Percentiles rank a stretch among this genome's conserved stretches.
Conservation (phyloP, 169 alveolate species). For the Plasmodium reichenowi region DNA sequence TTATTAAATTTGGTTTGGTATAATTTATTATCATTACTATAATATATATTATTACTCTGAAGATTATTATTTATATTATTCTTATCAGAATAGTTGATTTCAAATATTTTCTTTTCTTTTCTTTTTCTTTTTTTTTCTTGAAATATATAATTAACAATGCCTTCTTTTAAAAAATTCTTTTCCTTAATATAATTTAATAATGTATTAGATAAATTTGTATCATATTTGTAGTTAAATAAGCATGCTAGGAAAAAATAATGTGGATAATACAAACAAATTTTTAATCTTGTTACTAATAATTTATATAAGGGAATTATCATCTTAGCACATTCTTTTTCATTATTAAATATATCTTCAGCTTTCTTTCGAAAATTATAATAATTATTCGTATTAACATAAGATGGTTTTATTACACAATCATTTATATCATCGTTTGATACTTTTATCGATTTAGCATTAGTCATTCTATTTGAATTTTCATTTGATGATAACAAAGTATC, state of each 20-base stretch:
- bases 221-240: slow-evolving; percentile 51
- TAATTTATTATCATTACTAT: too few relatives aligned
- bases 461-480: too few relatives aligned
- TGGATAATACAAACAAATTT: slow-evolving; percentile 70
- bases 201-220: slow-evolving; percentile 27
- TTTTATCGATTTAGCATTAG: too few relatives aligned
- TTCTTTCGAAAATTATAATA: slow-evolving; percentile 40
- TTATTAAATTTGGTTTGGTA: too few relatives aligned
- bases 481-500: too few relatives aligned
- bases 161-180: slow-evolving; percentile 15
- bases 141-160: slow-evolving; percentile 22
- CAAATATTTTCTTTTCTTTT: too few relatives aligned
- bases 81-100: too few relatives aligned
- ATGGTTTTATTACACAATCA: slow-evolving; percentile 19
- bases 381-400: slow-evolving; percentile 33
- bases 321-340: slow-evolving; percentile 37
- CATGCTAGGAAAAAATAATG: slow-evolving; percentile 60
- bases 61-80: neutral
- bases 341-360: slow-evolving; percentile 26
- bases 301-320: slow-evolving; percentile 61
- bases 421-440: too few relatives aligned
- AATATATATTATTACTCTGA: neutral
- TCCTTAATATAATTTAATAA: slow-evolving; percentile 35
- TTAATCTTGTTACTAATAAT: slow-evolving; percentile 70
- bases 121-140: neutral